Evolutionary conservation across 352 stramenopile species (phyloP).

Genomic region (Phytophthora fragariaefolia): DNA sequence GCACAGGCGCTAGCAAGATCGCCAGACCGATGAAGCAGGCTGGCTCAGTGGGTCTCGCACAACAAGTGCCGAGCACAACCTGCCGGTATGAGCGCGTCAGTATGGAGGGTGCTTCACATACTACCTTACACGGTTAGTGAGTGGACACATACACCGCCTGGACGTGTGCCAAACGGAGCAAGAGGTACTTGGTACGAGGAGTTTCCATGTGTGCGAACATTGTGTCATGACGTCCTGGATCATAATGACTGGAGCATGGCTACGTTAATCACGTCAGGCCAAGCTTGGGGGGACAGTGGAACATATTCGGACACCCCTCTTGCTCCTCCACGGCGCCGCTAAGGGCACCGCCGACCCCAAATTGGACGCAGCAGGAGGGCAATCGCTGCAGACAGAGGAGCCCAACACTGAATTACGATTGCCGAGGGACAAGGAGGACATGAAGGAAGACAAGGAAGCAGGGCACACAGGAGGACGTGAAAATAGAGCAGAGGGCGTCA

Average conservation of each 20-base stretch:
- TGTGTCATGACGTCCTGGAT: not conserved
- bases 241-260: constrained; percentile 2
- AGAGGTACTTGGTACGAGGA: constrained; percentile 1
- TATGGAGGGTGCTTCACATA: not conserved
- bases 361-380: too few species aligned
- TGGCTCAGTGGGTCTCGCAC: not conserved
- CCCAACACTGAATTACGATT: too few species aligned
- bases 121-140: not conserved
- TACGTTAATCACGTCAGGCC: not conserved
- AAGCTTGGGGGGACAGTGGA: not conserved
- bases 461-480: too few species aligned
- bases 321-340: not conserved
- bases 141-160: not conserved
- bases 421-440: too few species aligned
- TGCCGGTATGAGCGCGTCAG: not conserved
- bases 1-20: not conserved
- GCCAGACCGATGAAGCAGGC: not conserved
- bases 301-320: not conserved
- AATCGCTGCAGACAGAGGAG: too few species aligned
- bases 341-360: constrained; percentile 3
- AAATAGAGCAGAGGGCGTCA: too few species aligned
- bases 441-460: too few species aligned
- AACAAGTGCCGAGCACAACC: not conserved
- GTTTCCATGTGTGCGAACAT: not conserved
- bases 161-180: not conserved